Percentiles rank a stretch among this genome's conserved stretches.
These are phyloP conservation scores for Cylindrotheca closterium DNA, from an alignment of 108 stramenopile species.

Conservation along the genomic window DNA sequence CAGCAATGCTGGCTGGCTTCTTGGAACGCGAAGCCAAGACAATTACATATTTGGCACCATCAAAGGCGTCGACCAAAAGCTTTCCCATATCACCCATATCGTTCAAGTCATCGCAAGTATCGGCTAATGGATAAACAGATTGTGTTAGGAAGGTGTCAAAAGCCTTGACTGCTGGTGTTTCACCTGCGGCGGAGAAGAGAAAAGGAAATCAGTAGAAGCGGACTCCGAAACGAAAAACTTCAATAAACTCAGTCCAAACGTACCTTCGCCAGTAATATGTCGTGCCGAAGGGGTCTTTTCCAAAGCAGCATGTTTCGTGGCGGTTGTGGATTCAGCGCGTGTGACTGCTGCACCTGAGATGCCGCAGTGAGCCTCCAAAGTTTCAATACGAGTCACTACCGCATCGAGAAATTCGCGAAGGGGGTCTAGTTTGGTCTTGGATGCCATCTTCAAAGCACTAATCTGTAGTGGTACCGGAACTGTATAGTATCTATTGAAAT, in stretches of 20 bases:
- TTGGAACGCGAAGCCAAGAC: constrained; percentile 67
- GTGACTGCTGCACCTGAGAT: neutral
- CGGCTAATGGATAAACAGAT: constrained; percentile 61
- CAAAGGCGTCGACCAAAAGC: constrained; percentile 48
- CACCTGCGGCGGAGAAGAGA: constrained; percentile 23
- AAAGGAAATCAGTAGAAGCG: neutral
- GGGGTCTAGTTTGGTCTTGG: constrained; percentile 26
- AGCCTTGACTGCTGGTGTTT: constrained; percentile 60
- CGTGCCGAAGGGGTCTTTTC: constrained; percentile 31
- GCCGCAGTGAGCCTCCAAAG: constrained; percentile 38
- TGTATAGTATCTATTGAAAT: no score
- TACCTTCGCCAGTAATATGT: constrained; percentile 32
- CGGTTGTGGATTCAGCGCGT: neutral
- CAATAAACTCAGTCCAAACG: neutral
- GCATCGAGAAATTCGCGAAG: constrained; percentile 37
- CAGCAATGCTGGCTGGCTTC: constrained; percentile 45
- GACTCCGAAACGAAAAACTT: neutral
- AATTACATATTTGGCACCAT: constrained; percentile 59
- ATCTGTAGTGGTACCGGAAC: no score
- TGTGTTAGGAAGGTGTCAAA: constrained; percentile 66
- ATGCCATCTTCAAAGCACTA: neutral
- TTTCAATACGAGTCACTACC: constrained; percentile 28
- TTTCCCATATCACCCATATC: constrained; percentile 58
- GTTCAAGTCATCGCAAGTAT: constrained; percentile 66
- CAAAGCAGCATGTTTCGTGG: constrained; percentile 1